Percentiles rank a stretch among this genome's conserved stretches.
These are phyloP conservation scores for Lentinula aciculospora DNA, from an alignment of 768 basidiomycete species.

Conservation along the genomic window DNA sequence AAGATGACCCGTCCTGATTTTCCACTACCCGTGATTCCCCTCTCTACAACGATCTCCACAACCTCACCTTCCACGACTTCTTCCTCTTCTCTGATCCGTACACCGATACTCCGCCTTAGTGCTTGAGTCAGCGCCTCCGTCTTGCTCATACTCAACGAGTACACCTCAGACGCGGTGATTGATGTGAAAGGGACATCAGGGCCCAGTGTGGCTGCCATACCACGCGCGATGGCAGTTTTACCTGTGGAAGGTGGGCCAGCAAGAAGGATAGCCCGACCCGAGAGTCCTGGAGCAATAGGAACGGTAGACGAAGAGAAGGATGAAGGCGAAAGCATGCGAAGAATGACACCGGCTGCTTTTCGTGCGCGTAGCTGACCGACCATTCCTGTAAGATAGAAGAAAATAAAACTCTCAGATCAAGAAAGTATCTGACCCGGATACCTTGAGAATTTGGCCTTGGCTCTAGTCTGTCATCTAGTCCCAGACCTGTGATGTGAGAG, in stretches of 20 bases:
- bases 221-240: slow-evolving; percentile 98
- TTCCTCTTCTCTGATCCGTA: slow-evolving; percentile 95
- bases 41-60: slow-evolving; percentile 97
- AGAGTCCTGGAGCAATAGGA: slow-evolving; percentile 73
- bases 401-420: background rate
- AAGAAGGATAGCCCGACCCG: slow-evolving; percentile 93
- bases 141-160: slow-evolving; percentile 97
- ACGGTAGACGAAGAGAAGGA: background rate
- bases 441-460: slow-evolving; percentile 70
- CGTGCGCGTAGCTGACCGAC: slow-evolving; percentile 95
- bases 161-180: slow-evolving; percentile 97
- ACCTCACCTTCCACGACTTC: slow-evolving; percentile 98
- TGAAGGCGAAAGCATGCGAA: slow-evolving; percentile 74
- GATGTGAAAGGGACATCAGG: slow-evolving; percentile 96
- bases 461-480: slow-evolving; percentile 88
- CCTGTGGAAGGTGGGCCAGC: slow-evolving; percentile 97
- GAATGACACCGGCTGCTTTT: slow-evolving; percentile 95
- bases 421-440: slow-evolving; percentile 20
- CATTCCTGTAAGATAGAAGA: slow-evolving; percentile 54
- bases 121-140: slow-evolving; percentile 98
- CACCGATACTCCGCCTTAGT: slow-evolving; percentile 92
- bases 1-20: slow-evolving; percentile 97
- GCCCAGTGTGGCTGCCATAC: slow-evolving; percentile 95
- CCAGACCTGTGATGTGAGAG: slow-evolving; percentile 94
- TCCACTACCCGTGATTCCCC: slow-evolving; percentile 93